A percentile compares a stretch with the other conserved stretches of the same genome.
Conservation (phyloP, 2,329 filamentous ascomycete species). For the Sporothrix humicola region DNA sequence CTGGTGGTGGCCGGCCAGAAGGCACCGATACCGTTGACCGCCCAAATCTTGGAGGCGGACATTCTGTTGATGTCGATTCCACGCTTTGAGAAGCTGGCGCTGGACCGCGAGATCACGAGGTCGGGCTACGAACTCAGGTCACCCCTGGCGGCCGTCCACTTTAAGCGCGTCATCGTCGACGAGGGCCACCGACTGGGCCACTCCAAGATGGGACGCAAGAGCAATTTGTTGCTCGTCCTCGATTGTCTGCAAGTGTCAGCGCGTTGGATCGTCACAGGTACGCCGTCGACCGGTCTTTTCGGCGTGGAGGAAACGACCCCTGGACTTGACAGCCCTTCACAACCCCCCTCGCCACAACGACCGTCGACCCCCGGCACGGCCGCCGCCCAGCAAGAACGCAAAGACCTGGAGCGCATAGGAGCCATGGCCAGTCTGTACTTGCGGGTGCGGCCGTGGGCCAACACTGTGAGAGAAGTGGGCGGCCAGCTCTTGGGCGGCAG, state of each 20-base stretch:
- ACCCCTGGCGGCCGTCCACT: conserved; percentile 73
- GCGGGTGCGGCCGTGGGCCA: conserved; percentile 78
- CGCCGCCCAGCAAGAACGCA: conserved; percentile 59
- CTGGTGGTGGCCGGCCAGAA: conserved; percentile 64
- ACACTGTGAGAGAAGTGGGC: conserved; percentile 54
- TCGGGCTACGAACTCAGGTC: conserved; percentile 48
- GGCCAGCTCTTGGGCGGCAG: conserved; percentile 44
- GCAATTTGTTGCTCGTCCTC: conserved; percentile 58
- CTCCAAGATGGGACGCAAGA: conserved; percentile 60
- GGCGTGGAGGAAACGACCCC: conserved; percentile 61
- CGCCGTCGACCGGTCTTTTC: conserved; percentile 81
- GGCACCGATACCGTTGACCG: conserved; percentile 58
- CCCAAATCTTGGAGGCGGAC: conserved; percentile 70
- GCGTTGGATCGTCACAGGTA: conserved; percentile 89
- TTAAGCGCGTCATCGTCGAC: conserved; percentile 88
- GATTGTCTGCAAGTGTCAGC: conserved; percentile 68
- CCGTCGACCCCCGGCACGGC: conserved; percentile 42
- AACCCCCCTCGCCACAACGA: not conserved
- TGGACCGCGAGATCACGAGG: conserved; percentile 49
- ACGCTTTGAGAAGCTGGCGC: conserved; percentile 69
- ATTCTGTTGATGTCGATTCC: conserved; percentile 77
- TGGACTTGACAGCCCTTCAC: conserved; percentile 12
- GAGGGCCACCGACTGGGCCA: conserved; percentile 88
- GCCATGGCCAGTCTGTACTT: conserved; percentile 73
- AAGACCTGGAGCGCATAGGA: conserved; percentile 70